Evolutionary conservation across 495 filamentous ascomycete species (phyloP), one percentile per base, ranked within the genome.

Genomic region (Penicillium canescens): DNA sequence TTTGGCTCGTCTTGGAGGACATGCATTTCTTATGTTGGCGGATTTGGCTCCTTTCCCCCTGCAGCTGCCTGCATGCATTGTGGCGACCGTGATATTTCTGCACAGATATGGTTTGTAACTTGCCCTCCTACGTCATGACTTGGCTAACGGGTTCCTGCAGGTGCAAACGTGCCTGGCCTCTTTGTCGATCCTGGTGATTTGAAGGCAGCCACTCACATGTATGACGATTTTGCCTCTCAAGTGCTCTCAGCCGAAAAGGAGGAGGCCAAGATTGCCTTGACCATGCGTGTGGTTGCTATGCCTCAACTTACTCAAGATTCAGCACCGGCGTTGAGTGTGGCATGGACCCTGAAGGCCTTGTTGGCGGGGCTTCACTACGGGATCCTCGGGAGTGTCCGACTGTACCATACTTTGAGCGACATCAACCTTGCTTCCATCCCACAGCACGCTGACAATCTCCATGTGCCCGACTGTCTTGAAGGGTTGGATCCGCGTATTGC

Each of bases 11-110:
- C 70, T 94, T 37, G 89, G 89, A 42, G 89, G 90, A 16, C 82
- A 85, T 64, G 86, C 84, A 62, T 72, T 82, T 36, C 69, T 94
- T 34, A 80, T 92, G n/a, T 87, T 87, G 0, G 59, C 69, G 0
- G 83, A 87, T 41, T 84, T 90, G 60, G 77, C 86, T 13, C 82
- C 89, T 7, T 74, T 77, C 4, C 79, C 81, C 20, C 72, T 91
- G 46, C 71, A 81, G 14, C 71, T 94, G 10, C 90, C 90, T 6
- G 87, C 86, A 5, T 91, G 88, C 59, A 82, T 93, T 49, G 86
- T 88, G 34, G 88, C 87, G 11, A 85, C 84, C 7, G 81, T 82
- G 35, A 78, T 81, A 42, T 87, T 84, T 67, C 71, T 94, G 33
- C 72, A 82, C 9, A 79, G 80, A 59, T 76, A 88, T 71, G 85